These are phyloP conservation scores for Pseudocohnilembus persalinus DNA, from an alignment of 169 alveolate genomes.

Conservation along the genomic window DNA sequence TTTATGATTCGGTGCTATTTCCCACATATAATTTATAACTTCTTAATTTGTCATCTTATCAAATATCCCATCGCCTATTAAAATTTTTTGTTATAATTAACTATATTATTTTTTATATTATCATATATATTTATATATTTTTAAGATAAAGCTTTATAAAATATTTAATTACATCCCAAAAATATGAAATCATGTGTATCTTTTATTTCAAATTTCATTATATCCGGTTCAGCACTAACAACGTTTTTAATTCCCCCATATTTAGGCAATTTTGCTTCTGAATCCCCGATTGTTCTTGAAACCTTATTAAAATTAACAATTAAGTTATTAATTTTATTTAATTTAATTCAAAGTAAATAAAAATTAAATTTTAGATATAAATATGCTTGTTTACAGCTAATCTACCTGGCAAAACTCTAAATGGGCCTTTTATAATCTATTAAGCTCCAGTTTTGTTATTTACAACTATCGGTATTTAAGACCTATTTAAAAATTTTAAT, in stretches of 20 bases:
- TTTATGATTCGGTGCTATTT: conserved; percentile 20
- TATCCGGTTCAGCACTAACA: conserved; percentile 72
- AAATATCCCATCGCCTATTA: conserved; percentile 57
- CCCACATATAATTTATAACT: conserved; percentile 49
- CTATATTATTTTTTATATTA: no score
- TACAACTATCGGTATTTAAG: conserved; percentile 20
- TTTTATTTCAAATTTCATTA: conserved; percentile 52
- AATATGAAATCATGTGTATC: conserved; percentile 66
- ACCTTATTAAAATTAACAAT: no score
- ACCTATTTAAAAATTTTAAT: conserved; percentile 3
- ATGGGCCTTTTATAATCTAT: conserved; percentile 72
- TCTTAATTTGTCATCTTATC: conserved; percentile 56
- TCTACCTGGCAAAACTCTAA: conserved; percentile 87
- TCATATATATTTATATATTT: no score
- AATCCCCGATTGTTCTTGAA: conserved; percentile 81
- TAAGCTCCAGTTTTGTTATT: conserved; percentile 27
- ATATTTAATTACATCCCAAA: conserved; percentile 53
- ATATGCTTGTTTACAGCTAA: conserved; percentile 58
- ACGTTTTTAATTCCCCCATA: conserved; percentile 74
- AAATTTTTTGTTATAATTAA: no score
- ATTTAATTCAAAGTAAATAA: background rate
- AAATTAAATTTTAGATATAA: background rate
- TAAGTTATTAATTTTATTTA: background rate
- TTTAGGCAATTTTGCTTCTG: conserved; percentile 65
- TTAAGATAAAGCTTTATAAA: background rate